Base-by-base conservation (phyloP, 805 yeast genomes). In the Starmerella lactis-condensi region DNA sequence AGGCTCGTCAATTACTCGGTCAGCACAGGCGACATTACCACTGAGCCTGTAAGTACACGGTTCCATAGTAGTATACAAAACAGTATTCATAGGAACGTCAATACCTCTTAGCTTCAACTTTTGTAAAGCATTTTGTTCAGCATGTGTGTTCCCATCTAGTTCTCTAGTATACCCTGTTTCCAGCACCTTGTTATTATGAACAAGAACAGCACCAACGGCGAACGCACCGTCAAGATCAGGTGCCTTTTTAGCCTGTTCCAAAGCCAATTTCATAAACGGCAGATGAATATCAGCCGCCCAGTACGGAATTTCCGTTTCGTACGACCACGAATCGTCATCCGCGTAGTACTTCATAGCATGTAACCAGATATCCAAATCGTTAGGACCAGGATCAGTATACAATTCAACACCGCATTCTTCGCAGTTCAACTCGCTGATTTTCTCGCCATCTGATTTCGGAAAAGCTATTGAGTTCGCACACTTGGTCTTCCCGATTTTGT, bases 21-120 rank as follows among this genome's bases (percentile, higher is more conserved):
- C 82, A 2, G 70, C 72, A 53, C 98, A 89, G 0, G 98, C 93
- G 31, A 62, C 45, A 42, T 85, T 83, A 0, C 96, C 96, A 48
- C 94, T 81, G 21, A 85, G 57, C 32, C 98, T 62, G 34, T 67
- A 65, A 5, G 92, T 72, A 50, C 98, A 89, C 1, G 98, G 98
- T 48, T 89, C 98, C 96, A 89, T 89, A 1, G 95, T 81, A 0
- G 96, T 85, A 52, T 78, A 89, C 9, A 89, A 52, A 23, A 76
- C 78, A 0, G 89, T 69, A 0, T 93, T 93, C 6, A 44, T 48
- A 1, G 94, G 94, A 3, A 81, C 59, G 2, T 54, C 56, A 8
- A 15, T 9, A 11, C 31, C 35, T 58, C 58, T 1, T 54, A 50
- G 23, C 53, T 43, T 5, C 47, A 42, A 34, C 52, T 89, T 89